Conservation (phyloP, 805 yeast genomes). For the Candida chauliodis region DNA sequence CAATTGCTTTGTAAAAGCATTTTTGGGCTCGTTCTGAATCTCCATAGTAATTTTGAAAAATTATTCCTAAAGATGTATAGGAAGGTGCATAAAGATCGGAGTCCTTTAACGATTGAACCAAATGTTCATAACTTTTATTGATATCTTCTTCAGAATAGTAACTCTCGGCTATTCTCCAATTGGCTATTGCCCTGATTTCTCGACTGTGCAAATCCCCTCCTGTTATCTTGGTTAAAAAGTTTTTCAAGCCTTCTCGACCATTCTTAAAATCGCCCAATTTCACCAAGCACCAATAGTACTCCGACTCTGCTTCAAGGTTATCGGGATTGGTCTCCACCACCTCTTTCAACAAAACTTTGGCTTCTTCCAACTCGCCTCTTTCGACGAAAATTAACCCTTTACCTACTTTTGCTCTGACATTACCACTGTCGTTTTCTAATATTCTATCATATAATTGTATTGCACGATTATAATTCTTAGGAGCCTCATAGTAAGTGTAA, state of each 20-base stretch:
- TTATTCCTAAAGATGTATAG: conserved; percentile 73
- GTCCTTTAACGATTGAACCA: conserved; percentile 61
- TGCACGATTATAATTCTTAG: conserved; percentile 79
- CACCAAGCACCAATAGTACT: conserved; percentile 76
- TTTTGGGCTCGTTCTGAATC: conserved; percentile 73
- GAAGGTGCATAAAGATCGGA: conserved; percentile 70
- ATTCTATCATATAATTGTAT: conserved; percentile 65
- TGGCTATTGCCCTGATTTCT: conserved; percentile 54
- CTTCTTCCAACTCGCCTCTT: conserved; percentile 52
- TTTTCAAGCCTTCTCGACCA: conserved; percentile 52
- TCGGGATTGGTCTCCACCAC: conserved; percentile 50
- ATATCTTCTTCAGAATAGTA: conserved; percentile 39
- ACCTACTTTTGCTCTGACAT: conserved; percentile 70
- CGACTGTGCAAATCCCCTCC: conserved; percentile 52
- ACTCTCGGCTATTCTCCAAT: conserved; percentile 76
- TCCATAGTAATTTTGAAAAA: conserved; percentile 56
- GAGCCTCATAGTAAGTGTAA: conserved; percentile 85
- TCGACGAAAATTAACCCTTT: conserved; percentile 76
- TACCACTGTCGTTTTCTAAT: conserved; percentile 39
- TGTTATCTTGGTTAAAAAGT: conserved; percentile 38
- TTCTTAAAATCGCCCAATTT: conserved; percentile 44
- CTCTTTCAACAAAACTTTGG: conserved; percentile 48
- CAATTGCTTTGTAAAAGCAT: conserved; percentile 87
- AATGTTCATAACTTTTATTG: conserved; percentile 51
- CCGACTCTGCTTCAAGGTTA: conserved; percentile 58